Evolutionary conservation across 2,329 filamentous ascomycete genomes (phyloP).

Genomic region (Aspergillus japonicus): DNA sequence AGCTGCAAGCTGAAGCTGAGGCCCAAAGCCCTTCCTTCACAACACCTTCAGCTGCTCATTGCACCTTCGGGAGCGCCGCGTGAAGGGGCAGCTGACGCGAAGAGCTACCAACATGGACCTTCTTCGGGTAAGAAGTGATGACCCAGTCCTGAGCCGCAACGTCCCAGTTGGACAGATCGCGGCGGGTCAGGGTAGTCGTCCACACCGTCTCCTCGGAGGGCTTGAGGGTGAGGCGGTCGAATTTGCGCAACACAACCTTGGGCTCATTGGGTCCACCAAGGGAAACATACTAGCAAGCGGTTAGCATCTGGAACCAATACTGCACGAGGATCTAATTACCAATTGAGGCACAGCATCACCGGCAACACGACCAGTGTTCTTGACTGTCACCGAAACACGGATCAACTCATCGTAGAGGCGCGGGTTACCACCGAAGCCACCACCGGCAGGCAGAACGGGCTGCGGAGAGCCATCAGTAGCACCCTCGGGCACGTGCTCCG

Average conservation of each 20-base stretch:
- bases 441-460: constrained; percentile 56
- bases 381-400: constrained; percentile 49
- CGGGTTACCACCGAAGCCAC: constrained; percentile 60
- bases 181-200: constrained; percentile 66
- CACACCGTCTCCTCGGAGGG: constrained; percentile 69
- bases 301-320: constrained; percentile 4
- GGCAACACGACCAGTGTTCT: constrained; percentile 50
- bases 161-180: constrained; percentile 89
- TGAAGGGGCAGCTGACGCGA: constrained; percentile 57
- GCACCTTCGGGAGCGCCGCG: constrained; percentile 33
- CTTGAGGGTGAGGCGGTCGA: constrained; percentile 72
- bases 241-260: constrained; percentile 68
- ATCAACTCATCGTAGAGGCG: constrained; percentile 53
- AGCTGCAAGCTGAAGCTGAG: no score
- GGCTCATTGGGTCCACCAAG: constrained; percentile 76
- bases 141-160: constrained; percentile 79
- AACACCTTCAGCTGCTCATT: constrained; percentile 15
- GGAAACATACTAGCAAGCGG: constrained; percentile 60
- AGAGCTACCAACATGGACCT: constrained; percentile 59
- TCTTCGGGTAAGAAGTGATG: constrained; percentile 57
- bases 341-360: constrained; percentile 57
- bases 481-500: constrained; percentile 52
- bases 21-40: no score
- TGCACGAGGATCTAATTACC: constrained; percentile 25
- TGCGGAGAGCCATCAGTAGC: constrained; percentile 56